Conservation (phyloP, 345 rosid species). For the Eucalyptus regnans region DNA sequence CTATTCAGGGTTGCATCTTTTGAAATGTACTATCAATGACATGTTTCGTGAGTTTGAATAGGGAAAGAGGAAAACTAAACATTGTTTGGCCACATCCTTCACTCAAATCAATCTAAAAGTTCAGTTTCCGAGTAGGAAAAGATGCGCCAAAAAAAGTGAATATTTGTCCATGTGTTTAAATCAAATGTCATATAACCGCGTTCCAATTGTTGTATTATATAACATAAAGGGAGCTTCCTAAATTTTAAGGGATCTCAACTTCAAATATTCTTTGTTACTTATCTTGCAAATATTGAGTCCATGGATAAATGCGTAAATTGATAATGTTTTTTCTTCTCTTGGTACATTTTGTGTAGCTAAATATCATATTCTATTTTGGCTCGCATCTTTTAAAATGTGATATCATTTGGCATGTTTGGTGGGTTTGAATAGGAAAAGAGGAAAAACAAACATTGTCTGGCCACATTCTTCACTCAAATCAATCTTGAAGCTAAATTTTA, state of each 20-base stretch:
- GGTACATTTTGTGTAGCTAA: background rate
- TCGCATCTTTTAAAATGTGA: background rate
- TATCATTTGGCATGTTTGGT: background rate
- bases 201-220: background rate
- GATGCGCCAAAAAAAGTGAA: rapidly evolving
- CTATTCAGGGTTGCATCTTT: background rate
- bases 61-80: background rate
- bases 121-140: background rate
- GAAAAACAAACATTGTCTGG: background rate
- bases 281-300: background rate
- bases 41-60: background rate
- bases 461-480: background rate
- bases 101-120: background rate
- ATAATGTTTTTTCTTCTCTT: background rate
- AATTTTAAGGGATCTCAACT: background rate
- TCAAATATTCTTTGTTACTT: background rate
- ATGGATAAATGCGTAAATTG: too few species aligned
- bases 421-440: background rate
- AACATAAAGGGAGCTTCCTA: background rate
- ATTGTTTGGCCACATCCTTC: background rate
- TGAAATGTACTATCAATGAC: background rate
- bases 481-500: background rate
- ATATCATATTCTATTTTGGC: background rate
- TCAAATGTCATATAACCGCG: background rate
- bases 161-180: background rate